Conservation (phyloP, 1,284 basidiomycete genomes). For the Ganoderma lingzhi region DNA sequence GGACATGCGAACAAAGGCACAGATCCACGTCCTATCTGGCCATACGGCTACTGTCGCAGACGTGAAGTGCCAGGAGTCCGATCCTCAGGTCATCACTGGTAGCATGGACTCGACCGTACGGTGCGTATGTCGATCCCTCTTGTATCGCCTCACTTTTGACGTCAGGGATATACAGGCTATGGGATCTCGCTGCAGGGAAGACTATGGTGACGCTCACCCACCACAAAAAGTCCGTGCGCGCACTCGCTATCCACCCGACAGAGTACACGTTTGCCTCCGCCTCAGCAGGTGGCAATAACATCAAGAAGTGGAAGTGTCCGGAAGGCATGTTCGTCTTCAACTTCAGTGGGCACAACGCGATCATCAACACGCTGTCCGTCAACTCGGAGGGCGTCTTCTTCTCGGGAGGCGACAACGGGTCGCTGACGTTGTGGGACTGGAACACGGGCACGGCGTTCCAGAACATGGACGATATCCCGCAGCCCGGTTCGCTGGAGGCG, state of each 20-base stretch:
- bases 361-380: conserved; percentile 95
- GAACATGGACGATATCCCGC: conserved; percentile 92
- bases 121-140: conserved; percentile 49
- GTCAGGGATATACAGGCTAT: conserved; percentile 64
- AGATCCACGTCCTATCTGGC: conserved; percentile 92
- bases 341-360: conserved; percentile 95
- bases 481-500: conserved; percentile 96
- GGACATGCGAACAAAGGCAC: conserved; percentile 99
- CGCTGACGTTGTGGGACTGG: conserved; percentile 94
- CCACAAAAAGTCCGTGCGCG: conserved; percentile 97
- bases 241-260: conserved; percentile 93
- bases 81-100: conserved; percentile 97
- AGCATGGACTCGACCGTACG: conserved; percentile 98
- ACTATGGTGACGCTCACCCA: conserved; percentile 96
- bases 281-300: conserved; percentile 96
- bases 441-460: conserved; percentile 96
- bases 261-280: conserved; percentile 97
- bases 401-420: conserved; percentile 94
- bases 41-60: conserved; percentile 95
- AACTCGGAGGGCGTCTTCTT: conserved; percentile 98
- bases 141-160: background rate
- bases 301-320: conserved; percentile 99
- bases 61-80: conserved; percentile 94
- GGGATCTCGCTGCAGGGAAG: conserved; percentile 99
- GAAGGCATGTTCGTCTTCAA: conserved; percentile 96